phyloP scores from a whole-genome alignment of 305 asterid genomes.

The Solanum hybrid region DNA sequence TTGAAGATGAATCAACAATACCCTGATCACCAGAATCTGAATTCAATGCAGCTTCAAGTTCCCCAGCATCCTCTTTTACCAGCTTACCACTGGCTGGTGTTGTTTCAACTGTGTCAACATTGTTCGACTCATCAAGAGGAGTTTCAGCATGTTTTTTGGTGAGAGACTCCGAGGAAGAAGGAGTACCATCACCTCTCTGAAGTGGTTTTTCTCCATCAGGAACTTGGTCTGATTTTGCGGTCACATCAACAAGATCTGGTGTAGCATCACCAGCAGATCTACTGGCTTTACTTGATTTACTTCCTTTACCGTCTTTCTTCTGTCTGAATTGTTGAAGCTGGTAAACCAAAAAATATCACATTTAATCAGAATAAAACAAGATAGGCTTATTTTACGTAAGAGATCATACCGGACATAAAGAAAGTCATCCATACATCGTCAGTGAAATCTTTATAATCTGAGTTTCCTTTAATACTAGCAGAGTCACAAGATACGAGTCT shows the following conservation, averaged over 20 bases:
- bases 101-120: constrained; percentile 27
- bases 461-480: neutral
- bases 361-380: neutral
- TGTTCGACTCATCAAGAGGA: constrained; percentile 24
- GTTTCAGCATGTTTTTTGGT: constrained; percentile 19
- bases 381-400: neutral
- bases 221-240: constrained; percentile 21
- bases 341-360: neutral
- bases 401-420: neutral
- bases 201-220: constrained; percentile 35
- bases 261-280: constrained; percentile 49
- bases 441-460: neutral
- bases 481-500: neutral
- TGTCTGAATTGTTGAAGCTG: constrained; percentile 96
- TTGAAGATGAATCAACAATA: constrained; percentile 16
- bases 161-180: constrained; percentile 29
- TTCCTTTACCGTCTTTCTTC: constrained; percentile 78
- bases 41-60: constrained; percentile 11
- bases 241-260: constrained; percentile 25
- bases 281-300: constrained; percentile 50
- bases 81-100: constrained; percentile 16
- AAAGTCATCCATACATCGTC: neutral
- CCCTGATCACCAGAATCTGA: constrained; percentile 18
- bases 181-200: constrained; percentile 19
- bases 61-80: constrained; percentile 30